phyloP scores from a whole-genome alignment of 805 yeast species.

The Starmerella vaccinii region DNA sequence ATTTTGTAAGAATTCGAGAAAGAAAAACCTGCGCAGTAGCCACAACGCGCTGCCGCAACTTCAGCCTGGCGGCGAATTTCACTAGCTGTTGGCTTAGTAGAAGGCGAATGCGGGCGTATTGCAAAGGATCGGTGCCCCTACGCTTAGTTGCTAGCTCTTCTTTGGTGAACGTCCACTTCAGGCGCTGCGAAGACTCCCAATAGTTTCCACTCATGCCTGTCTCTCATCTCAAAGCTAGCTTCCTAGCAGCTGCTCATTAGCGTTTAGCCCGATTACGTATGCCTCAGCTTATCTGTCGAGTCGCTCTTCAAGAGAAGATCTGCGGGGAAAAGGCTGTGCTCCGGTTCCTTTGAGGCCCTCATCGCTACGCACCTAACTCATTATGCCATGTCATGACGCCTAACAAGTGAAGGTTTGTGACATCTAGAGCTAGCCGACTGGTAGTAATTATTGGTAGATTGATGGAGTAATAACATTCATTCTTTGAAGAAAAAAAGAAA shows the following conservation, averaged over 20 bases:
- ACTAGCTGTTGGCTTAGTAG: slow-evolving; percentile 66
- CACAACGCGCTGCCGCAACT: slow-evolving; percentile 69
- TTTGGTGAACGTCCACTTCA: slow-evolving; percentile 69
- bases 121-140: slow-evolving; percentile 30
- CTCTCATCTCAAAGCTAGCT: not conserved
- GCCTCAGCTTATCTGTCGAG: not conserved
- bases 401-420: too few relatives aligned
- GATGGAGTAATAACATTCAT: too few relatives aligned
- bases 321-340: too few relatives aligned
- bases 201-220: slow-evolving; percentile 46
- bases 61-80: slow-evolving; percentile 67
- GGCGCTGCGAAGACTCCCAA: slow-evolving; percentile 77
- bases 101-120: slow-evolving; percentile 35
- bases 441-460: too few relatives aligned
- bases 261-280: not conserved
- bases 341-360: not conserved
- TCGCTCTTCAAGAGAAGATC: not conserved
- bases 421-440: too few relatives aligned
- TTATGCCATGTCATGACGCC: too few relatives aligned
- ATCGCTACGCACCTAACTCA: not conserved
- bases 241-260: not conserved
- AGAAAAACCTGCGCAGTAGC: slow-evolving; percentile 84
- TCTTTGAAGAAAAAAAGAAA: too few relatives aligned
- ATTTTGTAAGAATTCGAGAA: slow-evolving; percentile 54
- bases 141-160: slow-evolving; percentile 41